Evolutionary conservation across 228 moss, liverwort and hornwort species (phyloP), one percentile per base, ranked within the genome.

Genomic region (Sphagnum magellanicum): DNA sequence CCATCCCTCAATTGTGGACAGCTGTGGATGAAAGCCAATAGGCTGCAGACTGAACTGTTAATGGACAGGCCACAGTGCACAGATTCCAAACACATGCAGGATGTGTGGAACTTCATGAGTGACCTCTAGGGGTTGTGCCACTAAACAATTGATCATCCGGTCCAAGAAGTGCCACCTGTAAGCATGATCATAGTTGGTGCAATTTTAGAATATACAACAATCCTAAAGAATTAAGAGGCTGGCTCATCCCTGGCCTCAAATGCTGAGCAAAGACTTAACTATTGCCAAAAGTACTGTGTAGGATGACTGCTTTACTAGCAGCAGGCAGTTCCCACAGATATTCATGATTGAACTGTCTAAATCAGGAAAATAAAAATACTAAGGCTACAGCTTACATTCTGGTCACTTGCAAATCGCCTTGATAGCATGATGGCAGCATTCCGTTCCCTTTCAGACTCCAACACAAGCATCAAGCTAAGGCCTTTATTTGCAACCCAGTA

Each of bases 391-490:
- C 89, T 83, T 78, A 91, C 89, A 71, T 90, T 87, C 72, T 78
- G 79, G 59, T 87, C 80, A 71, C 83, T 83, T 32, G 94, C 90
- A 72, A 98, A 94, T 68, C 87, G 81, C 83, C 98, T 89, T 8
- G 94, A 90, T 53, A 98, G 84, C 68, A 92, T 63, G 63, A 98
- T 90, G 63, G 94, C 94, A 77, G 98, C 98, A 80, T 98, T 98
- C 55, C 98, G 89, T 74, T 98, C 98, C 76, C 92, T 79, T 80
- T 90, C 94, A 55, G 98, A 98, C 74, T 93, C 98, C 77, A 98
- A 49, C 50, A 93, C 98, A 73, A 98, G 84, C 90, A 98, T 92
- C 58, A 84, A 89, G 63, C 81, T 87, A 16, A 87, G 68, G 57
- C 74, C 88, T 79, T 89, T 94, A 71, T 79, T 90, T 50, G 89